These are phyloP conservation scores for Plasmopara halstedii DNA, from an alignment of 352 stramenopile species.

Conservation along the genomic window DNA sequence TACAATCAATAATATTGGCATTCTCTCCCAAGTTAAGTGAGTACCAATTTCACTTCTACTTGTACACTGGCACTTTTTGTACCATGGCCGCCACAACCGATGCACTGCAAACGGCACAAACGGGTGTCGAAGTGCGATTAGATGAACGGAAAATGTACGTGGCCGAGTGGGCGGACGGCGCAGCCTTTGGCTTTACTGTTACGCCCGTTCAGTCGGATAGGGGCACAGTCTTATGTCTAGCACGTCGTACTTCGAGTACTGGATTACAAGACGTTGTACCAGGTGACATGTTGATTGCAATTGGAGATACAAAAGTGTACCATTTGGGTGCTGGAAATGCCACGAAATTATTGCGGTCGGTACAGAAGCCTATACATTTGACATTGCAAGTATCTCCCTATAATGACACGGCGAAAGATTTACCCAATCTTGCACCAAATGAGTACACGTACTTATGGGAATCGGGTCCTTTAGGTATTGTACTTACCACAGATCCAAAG, in stretches of 20 bases:
- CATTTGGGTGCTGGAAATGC: slow-evolving; percentile 54
- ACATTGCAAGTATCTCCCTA: slow-evolving; percentile 65
- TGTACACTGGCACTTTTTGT: too few relatives aligned
- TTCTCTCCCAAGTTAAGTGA: too few relatives aligned
- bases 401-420: slow-evolving; percentile 31
- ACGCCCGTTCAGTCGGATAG: slow-evolving; percentile 63
- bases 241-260: slow-evolving; percentile 35
- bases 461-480: slow-evolving; percentile 57
- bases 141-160: slow-evolving; percentile 76
- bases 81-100: slow-evolving; percentile 16
- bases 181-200: slow-evolving; percentile 64
- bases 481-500: slow-evolving; percentile 56
- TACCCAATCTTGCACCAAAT: slow-evolving; percentile 54
- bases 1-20: too few relatives aligned
- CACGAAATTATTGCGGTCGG: slow-evolving; percentile 53
- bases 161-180: slow-evolving; percentile 52
- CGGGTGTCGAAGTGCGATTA: slow-evolving; percentile 33
- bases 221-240: slow-evolving; percentile 52
- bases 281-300: slow-evolving; percentile 66
- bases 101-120: slow-evolving; percentile 25
- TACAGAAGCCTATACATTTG: slow-evolving; percentile 60
- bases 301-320: slow-evolving; percentile 73
- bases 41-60: too few relatives aligned
- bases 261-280: slow-evolving; percentile 66
- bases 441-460: slow-evolving; percentile 81